phyloP scores from a whole-genome alignment of 2,329 filamentous ascomycete species.

The Arthrobotrys conoides region DNA sequence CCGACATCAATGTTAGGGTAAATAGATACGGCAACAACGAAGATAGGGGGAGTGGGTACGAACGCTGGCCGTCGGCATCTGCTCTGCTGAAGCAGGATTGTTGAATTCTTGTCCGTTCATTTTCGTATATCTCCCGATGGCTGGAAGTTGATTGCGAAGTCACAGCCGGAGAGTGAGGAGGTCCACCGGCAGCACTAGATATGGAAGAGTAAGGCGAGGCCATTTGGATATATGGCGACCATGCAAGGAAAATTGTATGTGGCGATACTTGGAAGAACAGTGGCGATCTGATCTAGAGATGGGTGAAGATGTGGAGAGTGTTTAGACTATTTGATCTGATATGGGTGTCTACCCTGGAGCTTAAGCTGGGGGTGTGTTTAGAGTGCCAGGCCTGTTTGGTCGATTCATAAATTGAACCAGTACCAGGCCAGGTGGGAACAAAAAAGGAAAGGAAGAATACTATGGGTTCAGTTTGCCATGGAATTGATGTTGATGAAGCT shows the following conservation, averaged over 20 bases:
- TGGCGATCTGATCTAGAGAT: constrained; percentile 8
- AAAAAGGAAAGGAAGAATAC: not conserved
- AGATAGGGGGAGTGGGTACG: constrained; percentile 66
- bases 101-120: constrained; percentile 94
- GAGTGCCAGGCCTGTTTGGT: constrained; percentile 21
- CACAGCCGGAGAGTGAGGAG: constrained; percentile 58
- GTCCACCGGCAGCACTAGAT: constrained; percentile 48
- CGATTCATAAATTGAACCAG: not conserved
- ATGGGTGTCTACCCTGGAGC: not conserved
- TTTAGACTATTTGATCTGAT: too few relatives aligned
- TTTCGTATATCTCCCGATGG: constrained; percentile 81
- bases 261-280: not conserved
- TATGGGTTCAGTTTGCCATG: not conserved
- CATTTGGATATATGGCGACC: constrained; percentile 23
- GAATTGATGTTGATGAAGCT: constrained; percentile 1
- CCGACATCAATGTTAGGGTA: not conserved
- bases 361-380: constrained; percentile 11
- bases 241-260: not conserved
- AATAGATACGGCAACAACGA: not conserved
- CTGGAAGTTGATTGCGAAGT: constrained; percentile 59
- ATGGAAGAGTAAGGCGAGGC: constrained; percentile 53
- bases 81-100: constrained; percentile 94
- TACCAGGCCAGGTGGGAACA: not conserved
- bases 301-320: constrained; percentile 1
- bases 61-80: constrained; percentile 87